A percentile compares a stretch with the other conserved stretches of the same genome.
Conservation (phyloP, 148 eudicot genomes). For the Vaccinium corymbosum region DNA sequence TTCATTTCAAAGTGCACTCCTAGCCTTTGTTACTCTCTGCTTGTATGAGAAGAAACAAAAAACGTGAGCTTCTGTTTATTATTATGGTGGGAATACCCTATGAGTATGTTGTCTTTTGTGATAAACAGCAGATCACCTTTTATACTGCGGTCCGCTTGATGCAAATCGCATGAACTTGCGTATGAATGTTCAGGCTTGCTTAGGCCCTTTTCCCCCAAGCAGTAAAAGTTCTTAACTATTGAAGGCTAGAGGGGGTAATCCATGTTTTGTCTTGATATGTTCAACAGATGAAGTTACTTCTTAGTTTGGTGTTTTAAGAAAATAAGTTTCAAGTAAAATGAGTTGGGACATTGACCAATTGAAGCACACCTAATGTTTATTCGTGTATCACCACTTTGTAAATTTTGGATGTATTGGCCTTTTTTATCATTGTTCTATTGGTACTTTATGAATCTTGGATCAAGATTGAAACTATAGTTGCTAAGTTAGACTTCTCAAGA, state of each 20-base stretch:
- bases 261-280: not conserved
- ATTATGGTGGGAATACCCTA: not conserved
- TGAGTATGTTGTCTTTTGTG: not conserved
- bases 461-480: not conserved
- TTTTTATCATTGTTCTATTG: not conserved
- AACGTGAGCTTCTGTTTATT: not conserved
- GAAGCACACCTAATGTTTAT: not conserved
- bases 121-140: not conserved
- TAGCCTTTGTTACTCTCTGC: not conserved
- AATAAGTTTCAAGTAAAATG: no score
- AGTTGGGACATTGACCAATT: not conserved
- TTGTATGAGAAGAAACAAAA: not conserved
- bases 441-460: not conserved
- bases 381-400: not conserved
- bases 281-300: not conserved
- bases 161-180: not conserved
- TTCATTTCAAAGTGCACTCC: not conserved
- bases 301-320: not conserved
- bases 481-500: not conserved
- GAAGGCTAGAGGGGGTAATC: not conserved
- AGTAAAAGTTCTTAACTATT: not conserved
- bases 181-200: not conserved
- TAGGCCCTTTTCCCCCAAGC: not conserved
- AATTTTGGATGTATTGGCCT: not conserved
- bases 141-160: not conserved